Evolutionary conservation across 2,329 filamentous ascomycete genomes (phyloP).

Genomic region (Exophiala lecanii-corni): DNA sequence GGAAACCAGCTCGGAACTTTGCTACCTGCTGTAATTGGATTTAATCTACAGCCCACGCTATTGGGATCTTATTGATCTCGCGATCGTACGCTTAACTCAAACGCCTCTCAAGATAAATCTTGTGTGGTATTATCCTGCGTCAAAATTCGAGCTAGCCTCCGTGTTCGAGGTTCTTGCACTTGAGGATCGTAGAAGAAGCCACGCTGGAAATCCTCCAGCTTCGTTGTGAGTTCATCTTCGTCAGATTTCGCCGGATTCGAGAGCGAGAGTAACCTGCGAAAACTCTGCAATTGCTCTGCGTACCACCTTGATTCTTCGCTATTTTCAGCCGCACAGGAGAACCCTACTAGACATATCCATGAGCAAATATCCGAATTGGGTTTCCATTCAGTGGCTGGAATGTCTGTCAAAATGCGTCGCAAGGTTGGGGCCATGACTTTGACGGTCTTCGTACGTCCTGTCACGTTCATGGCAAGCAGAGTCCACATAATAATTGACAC

Average conservation of each 20-base stretch:
- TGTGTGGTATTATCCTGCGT: too few relatives aligned
- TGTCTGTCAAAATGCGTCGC: neutral
- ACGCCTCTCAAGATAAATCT: too few relatives aligned
- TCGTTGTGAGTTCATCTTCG: neutral
- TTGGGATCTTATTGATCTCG: too few relatives aligned
- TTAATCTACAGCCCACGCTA: too few relatives aligned
- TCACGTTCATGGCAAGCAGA: constrained; percentile 8
- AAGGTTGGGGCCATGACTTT: constrained; percentile 8
- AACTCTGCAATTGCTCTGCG: neutral
- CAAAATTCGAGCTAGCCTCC: constrained; percentile 2
- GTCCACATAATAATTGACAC: constrained; percentile 10
- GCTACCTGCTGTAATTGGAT: too few relatives aligned
- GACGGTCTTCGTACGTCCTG: constrained; percentile 7
- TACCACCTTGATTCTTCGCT: constrained; percentile 4
- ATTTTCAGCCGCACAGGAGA: constrained; percentile 2
- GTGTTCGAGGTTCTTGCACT: constrained; percentile 3
- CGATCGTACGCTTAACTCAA: too few relatives aligned
- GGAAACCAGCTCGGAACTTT: too few relatives aligned
- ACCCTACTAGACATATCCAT: constrained; percentile 4
- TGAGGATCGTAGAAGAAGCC: constrained; percentile 6
- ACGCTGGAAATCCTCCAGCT: constrained; percentile 1
- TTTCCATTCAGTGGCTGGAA: neutral
- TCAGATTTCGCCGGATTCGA: neutral
- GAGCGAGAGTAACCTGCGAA: neutral
- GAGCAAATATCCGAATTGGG: neutral